Evolutionary conservation across 2,329 filamentous ascomycete genomes (phyloP).

Genomic region (Fusarium sp.): DNA sequence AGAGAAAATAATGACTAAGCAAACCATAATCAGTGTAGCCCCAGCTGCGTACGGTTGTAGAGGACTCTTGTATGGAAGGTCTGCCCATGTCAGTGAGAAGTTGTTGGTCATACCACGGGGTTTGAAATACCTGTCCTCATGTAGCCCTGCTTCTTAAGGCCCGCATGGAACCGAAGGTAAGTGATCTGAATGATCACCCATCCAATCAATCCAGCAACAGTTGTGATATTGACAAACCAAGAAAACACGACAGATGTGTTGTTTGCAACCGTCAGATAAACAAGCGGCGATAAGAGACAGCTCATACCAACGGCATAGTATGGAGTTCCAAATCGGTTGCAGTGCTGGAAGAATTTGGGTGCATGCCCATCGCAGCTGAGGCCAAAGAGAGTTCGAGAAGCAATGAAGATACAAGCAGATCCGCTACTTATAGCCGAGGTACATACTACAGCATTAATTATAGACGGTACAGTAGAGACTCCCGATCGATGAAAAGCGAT

Average conservation of each 20-base stretch:
- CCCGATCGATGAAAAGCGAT: conserved; percentile 1
- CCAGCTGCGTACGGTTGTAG: neutral
- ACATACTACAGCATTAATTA: neutral
- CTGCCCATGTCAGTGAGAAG: neutral
- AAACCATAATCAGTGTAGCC: neutral
- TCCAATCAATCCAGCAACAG: neutral
- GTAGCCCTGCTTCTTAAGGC: neutral
- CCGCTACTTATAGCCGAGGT: neutral
- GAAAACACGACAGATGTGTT: neutral
- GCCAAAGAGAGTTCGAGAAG: conserved; percentile 3
- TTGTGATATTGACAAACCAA: neutral
- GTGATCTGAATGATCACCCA: neutral
- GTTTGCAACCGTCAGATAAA: neutral
- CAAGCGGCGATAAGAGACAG: fast-evolving
- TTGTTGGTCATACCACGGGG: fast-evolving
- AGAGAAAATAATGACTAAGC: neutral
- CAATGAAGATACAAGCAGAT: conserved; percentile 1
- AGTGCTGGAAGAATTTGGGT: neutral
- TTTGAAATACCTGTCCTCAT: neutral
- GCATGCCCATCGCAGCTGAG: neutral
- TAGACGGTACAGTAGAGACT: neutral
- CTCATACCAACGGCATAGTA: neutral
- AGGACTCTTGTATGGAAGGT: conserved; percentile 3
- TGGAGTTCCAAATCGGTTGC: neutral
- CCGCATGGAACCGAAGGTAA: neutral